phyloP scores from a whole-genome alignment of 2,329 filamentous ascomycete species.

The Fusarium graminum region DNA sequence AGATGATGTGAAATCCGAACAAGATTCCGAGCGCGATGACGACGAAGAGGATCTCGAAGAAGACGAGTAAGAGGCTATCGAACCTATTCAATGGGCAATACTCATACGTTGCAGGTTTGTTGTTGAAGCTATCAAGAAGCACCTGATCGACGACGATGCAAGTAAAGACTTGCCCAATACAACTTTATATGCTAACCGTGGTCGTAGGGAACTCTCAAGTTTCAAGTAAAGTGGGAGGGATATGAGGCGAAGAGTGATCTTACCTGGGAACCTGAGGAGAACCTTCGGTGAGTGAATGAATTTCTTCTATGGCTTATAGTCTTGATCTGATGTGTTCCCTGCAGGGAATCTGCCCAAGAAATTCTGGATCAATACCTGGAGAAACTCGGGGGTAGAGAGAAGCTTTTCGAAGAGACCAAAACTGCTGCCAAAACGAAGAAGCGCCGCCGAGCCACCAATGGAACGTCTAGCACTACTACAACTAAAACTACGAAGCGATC shows the following conservation, averaged over 20 bases:
- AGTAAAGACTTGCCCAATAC: slow-evolving; percentile 26
- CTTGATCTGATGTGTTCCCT: slow-evolving; percentile 7
- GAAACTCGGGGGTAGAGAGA: slow-evolving; percentile 72
- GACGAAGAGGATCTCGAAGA: slow-evolving; percentile 58
- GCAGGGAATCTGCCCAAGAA: slow-evolving; percentile 68
- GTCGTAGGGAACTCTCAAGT: slow-evolving; percentile 65
- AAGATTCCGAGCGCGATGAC: slow-evolving; percentile 50
- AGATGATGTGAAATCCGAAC: slow-evolving; percentile 50
- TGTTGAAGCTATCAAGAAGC: slow-evolving; percentile 79
- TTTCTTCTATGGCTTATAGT: background rate
- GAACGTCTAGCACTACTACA: slow-evolving; percentile 50
- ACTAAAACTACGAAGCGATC: slow-evolving; percentile 58
- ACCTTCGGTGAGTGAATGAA: slow-evolving; percentile 55
- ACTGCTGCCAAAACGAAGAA: slow-evolving; percentile 68
- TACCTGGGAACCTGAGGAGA: slow-evolving; percentile 85
- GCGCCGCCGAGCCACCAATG: slow-evolving; percentile 63
- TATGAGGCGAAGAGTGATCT: slow-evolving; percentile 77
- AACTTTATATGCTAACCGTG: slow-evolving; percentile 4
- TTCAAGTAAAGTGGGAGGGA: slow-evolving; percentile 85
- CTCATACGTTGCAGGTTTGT: slow-evolving; percentile 67
- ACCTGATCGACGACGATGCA: slow-evolving; percentile 71
- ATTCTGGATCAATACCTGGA: slow-evolving; percentile 75
- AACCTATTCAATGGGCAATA: slow-evolving; percentile 26
- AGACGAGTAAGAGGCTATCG: slow-evolving; percentile 57
- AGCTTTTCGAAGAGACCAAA: slow-evolving; percentile 64